These are phyloP conservation scores for Pseudisothecium myosuroides DNA, from an alignment of 225 moss, liverwort and hornwort species.

Conservation along the genomic window DNA sequence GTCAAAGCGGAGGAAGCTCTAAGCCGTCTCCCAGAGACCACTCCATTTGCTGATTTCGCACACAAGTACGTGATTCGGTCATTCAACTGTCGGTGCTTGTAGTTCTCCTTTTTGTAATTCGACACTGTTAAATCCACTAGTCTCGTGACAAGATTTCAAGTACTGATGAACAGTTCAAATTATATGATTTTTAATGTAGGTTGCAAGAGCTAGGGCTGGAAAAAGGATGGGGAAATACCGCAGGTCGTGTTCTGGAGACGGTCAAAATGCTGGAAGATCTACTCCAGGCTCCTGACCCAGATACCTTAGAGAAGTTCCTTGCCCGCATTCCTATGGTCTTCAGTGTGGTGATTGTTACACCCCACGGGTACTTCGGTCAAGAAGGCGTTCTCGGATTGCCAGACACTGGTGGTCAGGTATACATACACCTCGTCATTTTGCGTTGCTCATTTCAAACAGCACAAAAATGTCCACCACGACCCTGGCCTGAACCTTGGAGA, in stretches of 20 bases:
- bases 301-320: conserved; percentile 62
- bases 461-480: not conserved
- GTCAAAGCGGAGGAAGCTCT: conserved; percentile 65
- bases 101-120: not conserved
- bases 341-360: conserved; percentile 70
- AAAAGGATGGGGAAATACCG: conserved; percentile 92
- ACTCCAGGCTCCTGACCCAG: conserved; percentile 88
- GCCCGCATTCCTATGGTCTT: conserved; percentile 83
- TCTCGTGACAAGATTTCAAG: not conserved
- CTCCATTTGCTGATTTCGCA: conserved; percentile 43
- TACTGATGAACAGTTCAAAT: not conserved
- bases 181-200: conserved; percentile 14
- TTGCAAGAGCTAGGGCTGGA: conserved; percentile 78
- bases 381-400: conserved; percentile 83
- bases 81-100: not conserved
- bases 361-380: conserved; percentile 96
- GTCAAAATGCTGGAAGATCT: conserved; percentile 63
- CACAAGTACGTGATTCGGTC: conserved; percentile 33
- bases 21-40: conserved; percentile 26
- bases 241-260: conserved; percentile 62
- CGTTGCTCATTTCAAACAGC: not conserved
- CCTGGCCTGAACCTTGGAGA: not conserved
- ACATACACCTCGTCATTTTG: not conserved
- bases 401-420: conserved; percentile 93
- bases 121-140: not conserved